Base-by-base conservation (phyloP, 2,329 filamentous ascomycete species). In the Pseudocercospora musae region DNA sequence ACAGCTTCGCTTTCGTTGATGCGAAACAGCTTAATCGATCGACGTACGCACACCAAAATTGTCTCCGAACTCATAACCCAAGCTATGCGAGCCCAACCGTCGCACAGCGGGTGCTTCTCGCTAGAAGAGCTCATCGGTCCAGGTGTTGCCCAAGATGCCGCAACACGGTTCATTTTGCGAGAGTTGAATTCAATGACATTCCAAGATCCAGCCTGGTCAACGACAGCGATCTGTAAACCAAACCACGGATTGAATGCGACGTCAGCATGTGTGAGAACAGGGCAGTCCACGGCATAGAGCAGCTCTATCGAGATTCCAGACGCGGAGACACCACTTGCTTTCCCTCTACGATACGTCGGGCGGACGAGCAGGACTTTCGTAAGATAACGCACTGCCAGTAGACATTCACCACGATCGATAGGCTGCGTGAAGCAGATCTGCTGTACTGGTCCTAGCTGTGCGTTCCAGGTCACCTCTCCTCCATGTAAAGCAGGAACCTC, bases 141-240 rank as follows among this genome's bases (percentile, higher is more conserved):
- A 11, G 54, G 20, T 21, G 53, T 49, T 15, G 31, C 58, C 60
- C 63, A 65, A 46, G 57, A 58, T 23, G 57, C 62, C 9, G 49
- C 65, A 31, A 60, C 29, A 58, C 54, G 46, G 8, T 62, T 57
- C 48, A 59, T 58, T 59, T 66, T 72, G 3, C 62, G 60, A 11
- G 63, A 52, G n/a, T 50, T 67, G 23, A 89, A 76, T 63, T 89
- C 81, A 86, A 88, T 91, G 3, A 91, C 74, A 48, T 79, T 86
- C 90, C 89, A 93, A 61, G 78, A 79, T 1, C 89, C 89, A 33
- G 77, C 77, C 57, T 85, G 80, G 69, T 92, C 88, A 18, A 92
- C 79, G 25, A 92, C 78, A 15, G 82, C 87, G 57, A 92, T 76
- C 68, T 89, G 87, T 1, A 85, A 82, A 15, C 79, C 76, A 62